Conservation (phyloP, 2,329 filamentous ascomycete species). For the Colletotrichum sojae region DNA sequence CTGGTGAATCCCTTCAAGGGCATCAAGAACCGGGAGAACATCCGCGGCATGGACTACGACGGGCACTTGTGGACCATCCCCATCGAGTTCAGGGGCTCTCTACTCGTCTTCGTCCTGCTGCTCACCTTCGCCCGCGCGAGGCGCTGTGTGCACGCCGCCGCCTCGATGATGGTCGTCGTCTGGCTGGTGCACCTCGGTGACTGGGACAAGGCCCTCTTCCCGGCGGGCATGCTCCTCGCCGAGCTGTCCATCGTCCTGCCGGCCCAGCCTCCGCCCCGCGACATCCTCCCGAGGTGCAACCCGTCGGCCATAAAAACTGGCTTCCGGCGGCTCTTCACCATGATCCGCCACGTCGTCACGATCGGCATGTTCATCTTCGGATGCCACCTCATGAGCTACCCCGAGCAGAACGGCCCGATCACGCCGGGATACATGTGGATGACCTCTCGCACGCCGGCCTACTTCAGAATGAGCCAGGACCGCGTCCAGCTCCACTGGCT, state of each 20-base stretch:
- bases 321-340: neutral
- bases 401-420: neutral
- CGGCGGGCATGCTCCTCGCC: conserved; percentile 65
- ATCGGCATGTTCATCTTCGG: neutral
- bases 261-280: conserved; percentile 43
- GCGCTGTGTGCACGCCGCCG: conserved; percentile 56
- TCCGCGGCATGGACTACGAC: conserved; percentile 59
- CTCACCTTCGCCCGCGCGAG: conserved; percentile 61
- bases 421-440: conserved; percentile 15
- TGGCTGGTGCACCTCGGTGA: conserved; percentile 50
- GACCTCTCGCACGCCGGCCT: conserved; percentile 1
- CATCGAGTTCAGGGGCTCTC: conserved; percentile 70
- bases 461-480: neutral
- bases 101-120: conserved; percentile 70
- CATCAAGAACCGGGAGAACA: conserved; percentile 32
- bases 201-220: conserved; percentile 25
- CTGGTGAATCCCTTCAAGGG: conserved; percentile 41
- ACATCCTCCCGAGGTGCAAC: conserved; percentile 23
- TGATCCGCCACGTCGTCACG: conserved; percentile 6
- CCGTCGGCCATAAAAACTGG: neutral
- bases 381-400: conserved; percentile 22
- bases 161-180: conserved; percentile 54
- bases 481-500: conserved; percentile 45
- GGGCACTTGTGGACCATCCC: conserved; percentile 75
- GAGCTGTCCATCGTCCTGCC: conserved; percentile 66